Conservation (phyloP, 2,329 filamentous ascomycete species). For the Paraphaeosphaeria sporulosa region DNA sequence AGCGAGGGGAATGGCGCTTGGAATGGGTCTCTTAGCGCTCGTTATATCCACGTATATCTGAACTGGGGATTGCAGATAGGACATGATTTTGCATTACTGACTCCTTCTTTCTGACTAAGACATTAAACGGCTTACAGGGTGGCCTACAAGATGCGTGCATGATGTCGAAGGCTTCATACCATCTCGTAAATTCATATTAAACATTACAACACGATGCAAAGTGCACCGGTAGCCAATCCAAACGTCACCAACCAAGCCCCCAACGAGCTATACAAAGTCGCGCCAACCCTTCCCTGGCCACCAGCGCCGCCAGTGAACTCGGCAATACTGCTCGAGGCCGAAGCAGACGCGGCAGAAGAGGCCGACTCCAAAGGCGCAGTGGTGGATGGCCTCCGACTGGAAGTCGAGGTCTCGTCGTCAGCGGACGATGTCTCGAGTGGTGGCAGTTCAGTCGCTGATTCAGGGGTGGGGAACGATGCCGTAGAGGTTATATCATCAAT, state of each 20-base stretch:
- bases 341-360: background rate
- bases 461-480: slow-evolving; percentile 11
- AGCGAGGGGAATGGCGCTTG: too few species aligned
- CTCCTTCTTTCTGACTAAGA: too few species aligned
- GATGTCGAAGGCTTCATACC: background rate
- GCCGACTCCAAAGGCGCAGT: background rate
- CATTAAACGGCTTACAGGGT: background rate
- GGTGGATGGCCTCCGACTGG: background rate
- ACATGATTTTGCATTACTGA: too few species aligned
- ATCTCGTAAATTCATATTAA: background rate
- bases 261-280: background rate
- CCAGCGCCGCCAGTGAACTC: background rate
- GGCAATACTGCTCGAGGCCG: background rate
- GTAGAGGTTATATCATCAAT: slow-evolving; percentile 6
- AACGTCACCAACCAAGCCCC: background rate
- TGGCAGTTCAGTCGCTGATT: slow-evolving; percentile 9
- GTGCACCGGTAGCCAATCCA: background rate
- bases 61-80: too few species aligned
- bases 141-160: background rate
- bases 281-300: background rate
- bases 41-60: too few species aligned
- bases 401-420: background rate
- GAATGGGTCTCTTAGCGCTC: too few species aligned
- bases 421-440: slow-evolving; percentile 2
- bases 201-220: background rate